Evolutionary conservation across 1,139 yeast genomes (phyloP), one percentile per base, ranked within the genome.

Genomic region (Pichia sp.): DNA sequence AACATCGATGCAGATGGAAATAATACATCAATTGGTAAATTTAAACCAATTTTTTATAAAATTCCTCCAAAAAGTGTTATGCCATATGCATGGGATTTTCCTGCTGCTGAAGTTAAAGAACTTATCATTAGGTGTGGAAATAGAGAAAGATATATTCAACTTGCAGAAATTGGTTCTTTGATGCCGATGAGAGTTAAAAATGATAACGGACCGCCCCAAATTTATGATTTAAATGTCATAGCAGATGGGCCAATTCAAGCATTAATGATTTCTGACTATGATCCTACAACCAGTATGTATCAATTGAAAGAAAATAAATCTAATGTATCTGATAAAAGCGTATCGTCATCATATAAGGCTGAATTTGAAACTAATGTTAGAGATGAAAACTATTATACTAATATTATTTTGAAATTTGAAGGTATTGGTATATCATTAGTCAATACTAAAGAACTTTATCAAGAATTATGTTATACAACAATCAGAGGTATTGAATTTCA

Each of bases 21-120:
- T 48, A 47, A 49, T 28, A 37, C 48, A 6, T 55, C 59, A 5
- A 69, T 70, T 37, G 67, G 76, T 43, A 68, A 70, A 53, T 85
- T 80, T 60, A 80, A 80, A 52, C 94, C 94, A 3, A 72, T 87
- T 25, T 80, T 74, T 57, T 92, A 90, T 60, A 76, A 78, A 47
- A 73, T 90, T 25, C 97, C 97, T 0, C 80, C 95, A 1, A 81
- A 79, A 60, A 87, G 96, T 67, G 95, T 87, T 2, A 94, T 94
- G 98, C 97, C 97, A 0, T 94, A 92, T 63, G 89, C 98, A 0
- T 94, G 96, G 87, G 98, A 94, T 61, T 92, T 78, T 64, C 98
- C 98, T 0, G 87, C 95, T 45, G 97, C 96, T 0, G 70, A 79
- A 11, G 76, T 84, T 39, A 90, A 89, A 61, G 96, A 90, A 58